phyloP scores from a whole-genome alignment of 768 basidiomycete genomes.

The Strobilomyces confusus region DNA sequence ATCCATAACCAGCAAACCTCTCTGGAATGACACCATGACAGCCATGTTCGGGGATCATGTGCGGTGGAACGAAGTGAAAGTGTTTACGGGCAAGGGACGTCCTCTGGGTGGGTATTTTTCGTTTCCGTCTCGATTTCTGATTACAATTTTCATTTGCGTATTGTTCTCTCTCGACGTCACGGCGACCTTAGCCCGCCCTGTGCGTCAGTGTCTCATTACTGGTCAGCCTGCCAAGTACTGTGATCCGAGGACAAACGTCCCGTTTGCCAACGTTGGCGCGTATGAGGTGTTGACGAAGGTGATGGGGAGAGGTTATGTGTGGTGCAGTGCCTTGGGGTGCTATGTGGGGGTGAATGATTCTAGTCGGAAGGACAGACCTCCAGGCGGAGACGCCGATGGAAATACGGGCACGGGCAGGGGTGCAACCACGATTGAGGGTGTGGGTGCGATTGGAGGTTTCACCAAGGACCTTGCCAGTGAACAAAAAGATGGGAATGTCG shows the following conservation, averaged over 20 bases:
- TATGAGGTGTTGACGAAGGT: slow-evolving; percentile 61
- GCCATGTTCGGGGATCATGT: slow-evolving; percentile 85
- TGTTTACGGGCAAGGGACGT: slow-evolving; percentile 60
- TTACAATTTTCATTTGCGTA: not conserved
- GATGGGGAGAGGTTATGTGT: slow-evolving; percentile 65
- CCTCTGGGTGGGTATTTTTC: slow-evolving; percentile 49
- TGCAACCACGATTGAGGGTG: not conserved
- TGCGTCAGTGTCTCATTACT: slow-evolving; percentile 69
- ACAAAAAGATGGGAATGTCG: not conserved
- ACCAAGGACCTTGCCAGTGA: not conserved
- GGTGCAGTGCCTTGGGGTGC: slow-evolving; percentile 46
- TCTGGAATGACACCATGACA: slow-evolving; percentile 70
- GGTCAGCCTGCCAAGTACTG: slow-evolving; percentile 73
- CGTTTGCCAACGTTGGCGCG: slow-evolving; percentile 68
- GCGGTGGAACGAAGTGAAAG: slow-evolving; percentile 70
- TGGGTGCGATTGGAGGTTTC: not conserved
- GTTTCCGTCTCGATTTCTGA: not conserved
- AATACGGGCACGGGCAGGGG: not conserved
- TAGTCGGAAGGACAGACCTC: not conserved
- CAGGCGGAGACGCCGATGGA: not conserved
- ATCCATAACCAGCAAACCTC: slow-evolving; percentile 42
- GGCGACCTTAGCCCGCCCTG: slow-evolving; percentile 46
- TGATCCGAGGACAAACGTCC: slow-evolving; percentile 77
- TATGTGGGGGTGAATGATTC: slow-evolving; percentile 29
- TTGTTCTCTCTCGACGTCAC: not conserved